Evolutionary conservation across 768 basidiomycete species (phyloP), one percentile per base, ranked within the genome.

Genomic region (Dioszegia hungarica): DNA sequence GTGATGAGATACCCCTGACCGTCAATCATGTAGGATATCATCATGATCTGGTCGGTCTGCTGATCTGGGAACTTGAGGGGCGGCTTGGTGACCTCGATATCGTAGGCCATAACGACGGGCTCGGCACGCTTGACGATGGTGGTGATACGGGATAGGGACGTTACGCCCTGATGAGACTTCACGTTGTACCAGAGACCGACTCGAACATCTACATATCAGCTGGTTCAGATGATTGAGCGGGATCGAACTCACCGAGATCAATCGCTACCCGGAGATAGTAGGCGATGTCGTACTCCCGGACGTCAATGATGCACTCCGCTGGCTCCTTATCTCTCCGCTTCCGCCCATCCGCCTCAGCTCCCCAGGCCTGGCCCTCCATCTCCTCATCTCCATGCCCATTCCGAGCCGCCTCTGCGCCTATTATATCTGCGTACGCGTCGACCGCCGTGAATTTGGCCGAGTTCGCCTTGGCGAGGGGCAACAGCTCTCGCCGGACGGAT

Each of bases 21-120:
- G 73, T 99, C 95, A 17, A 99, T 80, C 93, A 99, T 98, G 78
- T 98, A 99, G 40, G 95, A 99, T 62, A 99, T 98, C 95, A 99
- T 99, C 94, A 99, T 99, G 67, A 99, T 91, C 74, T 97, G 93
- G 79, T 98, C 95, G 24, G 90, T 86, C 6, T 85, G 83, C 65
- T 92, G 87, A 78, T 98, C 95, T 0, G 95, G 94, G 72, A 98
- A 98, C 77, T 98, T 98, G 67, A 98, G 84, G n/a, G 95, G 94
- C n/a, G 90, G 88, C 78, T 99, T 99, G 1, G 93, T 94, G 17
- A 90, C 93, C 77, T 99, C 95, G 72, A 99, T 99, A 84, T 98
- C 95, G 75, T 81, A 99, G 0, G 95, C 95, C 90, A 99, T 88
- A 50, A 99, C 92, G 39, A 99, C 92, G 0, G 95, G 95, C 70